A percentile compares a stretch with the other conserved stretches of the same genome.
These are phyloP conservation scores for Eleusine indica DNA, from an alignment of 176 grass and related monocot species.

Conservation along the genomic window DNA sequence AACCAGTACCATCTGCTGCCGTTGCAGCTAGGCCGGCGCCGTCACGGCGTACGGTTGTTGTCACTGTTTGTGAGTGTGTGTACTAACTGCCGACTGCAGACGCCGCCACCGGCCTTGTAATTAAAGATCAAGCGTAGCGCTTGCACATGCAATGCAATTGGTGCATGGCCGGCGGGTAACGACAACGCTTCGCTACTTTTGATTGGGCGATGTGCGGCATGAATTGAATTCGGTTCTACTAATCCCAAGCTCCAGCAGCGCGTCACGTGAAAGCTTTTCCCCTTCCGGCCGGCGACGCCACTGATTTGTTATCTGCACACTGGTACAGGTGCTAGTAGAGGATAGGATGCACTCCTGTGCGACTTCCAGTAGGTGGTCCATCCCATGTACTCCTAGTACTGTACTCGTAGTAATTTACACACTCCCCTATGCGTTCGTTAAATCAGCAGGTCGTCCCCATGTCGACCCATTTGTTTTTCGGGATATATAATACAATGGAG, in stretches of 20 bases:
- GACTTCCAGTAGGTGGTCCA: not conserved
- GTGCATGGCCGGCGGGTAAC: conserved; percentile 5
- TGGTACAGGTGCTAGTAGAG: no score
- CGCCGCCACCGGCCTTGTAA: not conserved
- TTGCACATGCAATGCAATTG: not conserved
- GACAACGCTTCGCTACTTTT: not conserved
- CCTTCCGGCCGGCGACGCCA: not conserved
- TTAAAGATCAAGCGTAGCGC: no score
- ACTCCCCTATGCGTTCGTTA: no score
- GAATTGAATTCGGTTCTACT: not conserved
- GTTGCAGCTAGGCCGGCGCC: no score
- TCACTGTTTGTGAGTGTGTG: not conserved
- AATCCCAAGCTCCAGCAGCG: not conserved
- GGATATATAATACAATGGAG: no score
- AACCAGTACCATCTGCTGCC: not conserved
- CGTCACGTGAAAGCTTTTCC: not conserved
- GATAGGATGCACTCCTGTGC: not conserved
- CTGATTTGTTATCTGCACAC: not conserved
- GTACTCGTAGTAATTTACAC: no score
- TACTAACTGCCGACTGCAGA: not conserved
- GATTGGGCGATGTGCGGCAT: not conserved
- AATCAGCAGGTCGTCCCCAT: no score
- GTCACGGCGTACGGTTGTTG: not conserved
- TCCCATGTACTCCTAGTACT: no score
- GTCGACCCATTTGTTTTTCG: no score